Conservation (phyloP, 2,329 filamentous ascomycete species). For the Cladosporium cucumerinum region DNA sequence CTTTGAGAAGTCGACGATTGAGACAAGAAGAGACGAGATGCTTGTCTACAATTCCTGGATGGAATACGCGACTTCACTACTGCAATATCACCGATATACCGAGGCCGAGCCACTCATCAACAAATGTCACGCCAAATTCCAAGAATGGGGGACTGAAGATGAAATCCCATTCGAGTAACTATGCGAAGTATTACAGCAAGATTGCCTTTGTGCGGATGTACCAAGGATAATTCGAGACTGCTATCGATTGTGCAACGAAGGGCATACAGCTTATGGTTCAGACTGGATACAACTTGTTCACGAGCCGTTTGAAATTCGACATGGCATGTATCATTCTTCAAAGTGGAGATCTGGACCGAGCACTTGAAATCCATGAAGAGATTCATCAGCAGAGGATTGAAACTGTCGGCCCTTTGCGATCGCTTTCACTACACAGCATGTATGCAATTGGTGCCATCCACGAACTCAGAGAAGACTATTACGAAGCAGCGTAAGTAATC, state of each 20-base stretch:
- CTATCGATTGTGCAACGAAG: neutral
- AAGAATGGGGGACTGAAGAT: neutral
- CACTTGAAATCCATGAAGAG: neutral
- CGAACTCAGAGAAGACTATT: neutral
- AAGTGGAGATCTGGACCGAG: neutral
- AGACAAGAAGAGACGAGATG: neutral
- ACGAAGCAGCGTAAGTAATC: neutral
- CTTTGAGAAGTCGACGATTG: neutral
- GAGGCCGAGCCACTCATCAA: neutral
- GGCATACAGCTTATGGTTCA: neutral
- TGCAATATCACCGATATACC: neutral
- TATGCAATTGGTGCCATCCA: neutral
- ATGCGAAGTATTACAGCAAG: neutral
- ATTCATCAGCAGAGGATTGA: neutral
- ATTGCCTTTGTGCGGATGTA: neutral
- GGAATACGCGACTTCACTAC: neutral
- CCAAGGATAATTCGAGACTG: neutral
- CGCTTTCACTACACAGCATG: neutral
- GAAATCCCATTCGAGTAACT: constrained; percentile 1
- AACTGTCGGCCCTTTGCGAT: neutral
- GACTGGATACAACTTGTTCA: neutral
- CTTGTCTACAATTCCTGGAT: neutral
- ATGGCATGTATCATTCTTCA: neutral
- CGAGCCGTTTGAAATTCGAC: neutral
- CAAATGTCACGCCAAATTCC: neutral